Evolutionary conservation across 106 monocot genomes (phyloP).

Genomic region (Allium sativum): DNA sequence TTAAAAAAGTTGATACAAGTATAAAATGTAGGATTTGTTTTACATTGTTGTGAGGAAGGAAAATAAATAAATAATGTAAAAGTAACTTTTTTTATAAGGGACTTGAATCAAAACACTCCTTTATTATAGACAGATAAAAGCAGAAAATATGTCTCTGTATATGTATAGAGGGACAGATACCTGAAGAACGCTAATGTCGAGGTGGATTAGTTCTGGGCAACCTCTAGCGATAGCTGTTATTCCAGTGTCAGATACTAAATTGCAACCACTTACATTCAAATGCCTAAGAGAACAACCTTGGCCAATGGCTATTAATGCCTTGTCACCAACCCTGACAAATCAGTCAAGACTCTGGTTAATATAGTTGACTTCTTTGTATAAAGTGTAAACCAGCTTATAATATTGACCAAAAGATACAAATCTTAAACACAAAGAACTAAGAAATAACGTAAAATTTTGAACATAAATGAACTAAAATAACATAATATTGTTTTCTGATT

Average conservation of each 20-base stretch:
- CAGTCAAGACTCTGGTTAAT: neutral
- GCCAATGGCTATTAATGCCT: slow-evolving; percentile 22
- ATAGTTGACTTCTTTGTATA: neutral
- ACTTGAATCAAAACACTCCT: too few relatives aligned
- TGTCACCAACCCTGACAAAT: slow-evolving; percentile 24
- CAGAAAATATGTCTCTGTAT: neutral
- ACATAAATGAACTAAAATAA: slow-evolving; percentile 1
- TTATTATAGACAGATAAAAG: too few relatives aligned
- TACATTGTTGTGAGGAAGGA: too few relatives aligned
- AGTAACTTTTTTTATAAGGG: too few relatives aligned
- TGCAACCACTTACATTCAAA: slow-evolving; percentile 82
- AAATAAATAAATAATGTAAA: too few relatives aligned
- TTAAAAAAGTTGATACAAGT: too few relatives aligned
- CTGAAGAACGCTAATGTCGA: slow-evolving; percentile 88
- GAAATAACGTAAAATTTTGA: neutral
- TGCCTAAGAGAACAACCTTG: slow-evolving; percentile 41
- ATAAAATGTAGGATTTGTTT: too few relatives aligned
- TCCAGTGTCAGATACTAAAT: slow-evolving; percentile 60
- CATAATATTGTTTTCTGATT: neutral
- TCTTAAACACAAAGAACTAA: neutral
- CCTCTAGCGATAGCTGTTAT: slow-evolving; percentile 77
- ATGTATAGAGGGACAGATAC: slow-evolving; percentile 28
- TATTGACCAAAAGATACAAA: neutral
- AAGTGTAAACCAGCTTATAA: neutral
- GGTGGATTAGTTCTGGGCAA: slow-evolving; percentile 54